A percentile compares a stretch with the other conserved stretches of the same genome.
phyloP scores from a whole-genome alignment of 2,329 filamentous ascomycete species.

The Cadophora gregata region DNA sequence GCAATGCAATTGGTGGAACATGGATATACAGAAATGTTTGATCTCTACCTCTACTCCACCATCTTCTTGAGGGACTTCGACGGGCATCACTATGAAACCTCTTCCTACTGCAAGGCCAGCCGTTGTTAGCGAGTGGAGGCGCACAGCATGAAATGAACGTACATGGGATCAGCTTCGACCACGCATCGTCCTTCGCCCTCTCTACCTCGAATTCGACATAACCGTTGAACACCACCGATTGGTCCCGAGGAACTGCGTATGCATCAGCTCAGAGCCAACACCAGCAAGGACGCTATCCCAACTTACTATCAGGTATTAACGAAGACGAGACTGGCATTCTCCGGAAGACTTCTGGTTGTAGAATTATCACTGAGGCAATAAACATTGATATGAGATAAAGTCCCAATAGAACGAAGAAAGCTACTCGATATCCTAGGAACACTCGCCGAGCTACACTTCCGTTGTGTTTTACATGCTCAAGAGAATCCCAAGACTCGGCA shows the following conservation, averaged over 20 bases:
- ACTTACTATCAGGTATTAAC: conserved; percentile 4
- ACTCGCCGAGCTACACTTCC: not conserved
- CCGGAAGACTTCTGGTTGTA: not conserved
- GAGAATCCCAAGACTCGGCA: conserved; percentile 11
- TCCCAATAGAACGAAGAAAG: conserved; percentile 10
- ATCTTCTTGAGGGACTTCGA: conserved; percentile 5
- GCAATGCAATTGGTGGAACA: conserved; percentile 31
- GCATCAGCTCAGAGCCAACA: not conserved
- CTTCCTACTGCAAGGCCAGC: conserved; percentile 18
- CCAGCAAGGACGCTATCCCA: not conserved
- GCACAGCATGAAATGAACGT: not conserved
- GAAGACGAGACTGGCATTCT: not conserved
- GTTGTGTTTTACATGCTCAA: not conserved
- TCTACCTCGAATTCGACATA: conserved; percentile 7
- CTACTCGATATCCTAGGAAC: conserved; percentile 8
- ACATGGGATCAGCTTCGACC: conserved; percentile 13
- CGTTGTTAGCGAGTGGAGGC: not conserved
- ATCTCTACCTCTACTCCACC: conserved; percentile 14
- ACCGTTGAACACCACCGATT: conserved; percentile 11
- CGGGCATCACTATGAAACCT: conserved; percentile 24
- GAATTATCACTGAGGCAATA: not conserved
- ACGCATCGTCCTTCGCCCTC: conserved; percentile 15
- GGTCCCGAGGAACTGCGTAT: conserved; percentile 10
- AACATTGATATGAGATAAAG: conserved; percentile 10
- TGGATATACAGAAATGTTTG: conserved; percentile 25